A percentile compares a stretch with the other conserved stretches of the same genome.
phyloP scores from a whole-genome alignment of 306 rosid species.

The Quercus alba region DNA sequence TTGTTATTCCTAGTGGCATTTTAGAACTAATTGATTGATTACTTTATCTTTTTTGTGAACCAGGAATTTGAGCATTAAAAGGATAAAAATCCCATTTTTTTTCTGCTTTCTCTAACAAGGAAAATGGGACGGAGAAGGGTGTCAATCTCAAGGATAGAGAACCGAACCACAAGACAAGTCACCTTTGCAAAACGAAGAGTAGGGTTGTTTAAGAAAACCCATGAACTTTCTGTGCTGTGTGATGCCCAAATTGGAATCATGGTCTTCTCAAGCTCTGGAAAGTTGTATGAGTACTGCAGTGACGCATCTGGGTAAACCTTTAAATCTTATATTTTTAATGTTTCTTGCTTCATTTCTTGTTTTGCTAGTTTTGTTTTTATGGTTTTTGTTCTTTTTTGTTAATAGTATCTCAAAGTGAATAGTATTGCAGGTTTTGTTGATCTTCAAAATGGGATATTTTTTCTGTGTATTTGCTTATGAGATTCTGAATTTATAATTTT shows the following conservation, averaged over 20 bases:
- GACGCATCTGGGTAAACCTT: slow-evolving; percentile 34
- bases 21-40: neutral
- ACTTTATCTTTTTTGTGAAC: neutral
- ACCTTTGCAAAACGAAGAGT: slow-evolving; percentile 59
- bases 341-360: too few relatives aligned
- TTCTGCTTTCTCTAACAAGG: neutral
- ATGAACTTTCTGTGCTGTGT: slow-evolving; percentile 72
- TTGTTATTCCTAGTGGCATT: neutral
- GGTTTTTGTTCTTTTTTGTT: too few relatives aligned
- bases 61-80: neutral
- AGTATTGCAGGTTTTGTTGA: too few relatives aligned
- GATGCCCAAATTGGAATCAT: slow-evolving; percentile 72
- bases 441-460: too few relatives aligned
- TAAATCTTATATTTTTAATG: neutral
- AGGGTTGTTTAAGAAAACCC: slow-evolving; percentile 65
- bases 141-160: slow-evolving; percentile 56
- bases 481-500: too few relatives aligned
- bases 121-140: slow-evolving; percentile 70
- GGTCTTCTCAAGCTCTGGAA: slow-evolving; percentile 63
- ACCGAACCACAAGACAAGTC: slow-evolving; percentile 62
- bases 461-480: too few relatives aligned
- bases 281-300: slow-evolving; percentile 48
- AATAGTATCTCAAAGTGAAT: too few relatives aligned
- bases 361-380: too few relatives aligned
- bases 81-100: neutral